These are phyloP conservation scores for Bremia lactucae DNA, from an alignment of 352 stramenopile species.

Conservation along the genomic window DNA sequence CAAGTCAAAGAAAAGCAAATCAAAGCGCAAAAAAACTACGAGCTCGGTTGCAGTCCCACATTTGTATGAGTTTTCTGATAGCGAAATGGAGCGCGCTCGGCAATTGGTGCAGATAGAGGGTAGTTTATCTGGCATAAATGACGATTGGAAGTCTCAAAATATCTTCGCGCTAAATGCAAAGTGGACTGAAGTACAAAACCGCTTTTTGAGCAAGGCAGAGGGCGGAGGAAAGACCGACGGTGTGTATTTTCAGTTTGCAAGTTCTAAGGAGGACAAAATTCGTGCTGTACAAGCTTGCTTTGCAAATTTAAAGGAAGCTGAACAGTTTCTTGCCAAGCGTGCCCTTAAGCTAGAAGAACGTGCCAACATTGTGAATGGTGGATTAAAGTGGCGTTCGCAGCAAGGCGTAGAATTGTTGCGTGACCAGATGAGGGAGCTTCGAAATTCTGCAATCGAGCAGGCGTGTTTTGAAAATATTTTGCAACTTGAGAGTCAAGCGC, in stretches of 20 bases:
- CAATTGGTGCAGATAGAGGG: constrained; percentile 79
- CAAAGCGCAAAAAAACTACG: constrained; percentile 49
- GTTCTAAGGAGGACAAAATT: constrained; percentile 29
- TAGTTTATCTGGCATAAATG: constrained; percentile 27
- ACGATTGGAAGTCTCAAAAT: constrained; percentile 31
- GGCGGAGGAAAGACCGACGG: constrained; percentile 6
- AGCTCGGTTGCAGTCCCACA: constrained; percentile 10
- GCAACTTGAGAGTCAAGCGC: constrained; percentile 37
- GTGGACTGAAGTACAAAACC: constrained; percentile 34
- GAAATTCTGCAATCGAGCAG: constrained; percentile 55
- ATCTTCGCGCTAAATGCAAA: constrained; percentile 7
- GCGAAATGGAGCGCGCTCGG: constrained; percentile 45
- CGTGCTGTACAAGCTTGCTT: constrained; percentile 49
- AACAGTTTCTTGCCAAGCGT: constrained; percentile 50
- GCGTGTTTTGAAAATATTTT: constrained; percentile 55
- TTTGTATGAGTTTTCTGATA: constrained; percentile 45
- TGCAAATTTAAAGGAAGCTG: constrained; percentile 48
- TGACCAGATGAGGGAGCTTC: constrained; percentile 28
- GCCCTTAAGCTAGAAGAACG: constrained; percentile 67
- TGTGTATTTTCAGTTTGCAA: constrained; percentile 39
- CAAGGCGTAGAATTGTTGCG: constrained; percentile 27
- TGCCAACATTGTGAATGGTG: constrained; percentile 49
- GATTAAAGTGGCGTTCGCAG: constrained; percentile 38
- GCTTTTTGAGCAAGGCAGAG: constrained; percentile 25
- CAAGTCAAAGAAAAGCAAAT: constrained; percentile 41